phyloP scores from a whole-genome alignment of 2,329 filamentous ascomycete species.

The Claviceps digitariae region DNA sequence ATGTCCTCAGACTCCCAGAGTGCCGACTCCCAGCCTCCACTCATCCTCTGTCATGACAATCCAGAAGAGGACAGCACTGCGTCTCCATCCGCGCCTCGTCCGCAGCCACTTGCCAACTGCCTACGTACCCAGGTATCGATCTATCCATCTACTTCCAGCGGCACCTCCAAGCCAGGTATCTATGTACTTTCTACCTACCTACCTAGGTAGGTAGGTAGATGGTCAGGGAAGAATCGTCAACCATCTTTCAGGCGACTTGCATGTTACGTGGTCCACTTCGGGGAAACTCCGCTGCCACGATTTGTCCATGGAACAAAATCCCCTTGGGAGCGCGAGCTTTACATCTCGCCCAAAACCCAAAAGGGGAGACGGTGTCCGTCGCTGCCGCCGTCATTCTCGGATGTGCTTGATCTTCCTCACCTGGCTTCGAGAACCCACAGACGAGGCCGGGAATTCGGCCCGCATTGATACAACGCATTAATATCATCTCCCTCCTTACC shows the following conservation, averaged over 20 bases:
- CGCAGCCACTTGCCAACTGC: neutral
- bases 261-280: conserved; percentile 1
- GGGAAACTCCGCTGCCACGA: conserved; percentile 1
- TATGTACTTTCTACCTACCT: neutral
- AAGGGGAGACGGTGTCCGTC: neutral
- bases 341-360: neutral
- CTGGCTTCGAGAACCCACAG: neutral
- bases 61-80: neutral
- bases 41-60: neutral
- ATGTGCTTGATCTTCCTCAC: neutral
- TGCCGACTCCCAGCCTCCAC: neutral
- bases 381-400: neutral
- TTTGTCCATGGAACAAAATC: neutral
- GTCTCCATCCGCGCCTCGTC: neutral
- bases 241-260: conserved; percentile 3
- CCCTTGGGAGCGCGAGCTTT: neutral
- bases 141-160: no score
- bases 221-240: neutral
- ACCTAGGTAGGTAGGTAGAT: neutral
- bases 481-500: neutral
- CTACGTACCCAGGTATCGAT: no score
- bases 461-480: conserved; percentile 1
- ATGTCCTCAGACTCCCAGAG: no score
- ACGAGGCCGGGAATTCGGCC: conserved; percentile 2
- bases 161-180: neutral